Base-by-base conservation (phyloP, 1,284 basidiomycete species). In the Agroathelia rolfsii region DNA sequence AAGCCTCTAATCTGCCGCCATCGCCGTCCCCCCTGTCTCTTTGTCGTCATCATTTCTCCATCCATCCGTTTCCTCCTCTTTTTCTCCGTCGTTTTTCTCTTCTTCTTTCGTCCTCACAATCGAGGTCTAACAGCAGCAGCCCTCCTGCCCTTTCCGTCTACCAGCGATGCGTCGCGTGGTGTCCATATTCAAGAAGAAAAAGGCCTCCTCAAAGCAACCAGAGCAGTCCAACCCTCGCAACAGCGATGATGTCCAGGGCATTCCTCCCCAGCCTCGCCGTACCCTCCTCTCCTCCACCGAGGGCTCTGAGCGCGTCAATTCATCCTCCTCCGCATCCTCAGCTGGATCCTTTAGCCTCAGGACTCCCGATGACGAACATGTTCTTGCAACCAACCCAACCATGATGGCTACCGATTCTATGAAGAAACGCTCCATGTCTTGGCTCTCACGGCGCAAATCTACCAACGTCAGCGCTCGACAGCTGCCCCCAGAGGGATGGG, bases 291-390 rank as follows among this genome's bases (percentile, higher is more conserved):
- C 12, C 7, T 38, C 39, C 24, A 52, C 45, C 37, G 47, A 37
- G 32, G 36, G 33, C 34, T 39, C 46, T 30, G 34, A 32, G 21
- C 35, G 41, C 22, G 44, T 53, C n/a, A 29, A 34, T 10, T 52
- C 51, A 13, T 66, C 62, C 12, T 74, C 72, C 1, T 73, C 76
- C 9, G 69, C 69, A 13, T 73, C 77, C 6, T 78, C 76, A 2
- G 68, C 64, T 28, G 72, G 69, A 34, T 74, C 70, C 10, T 63
- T 67, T 28, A 71, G 68, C 35, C 58, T 74, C 24, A 67, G 64
- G 37, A 78, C 78, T 6, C 75, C 76, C 22, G 75, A 64, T 43
- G 74, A 78, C 40, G 54, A 58, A 25, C 50, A 53, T 42, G 59
- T 52, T 41, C 48, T 60, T 37, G 48, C 59, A 40, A 49, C 53